Evolutionary conservation across 352 stramenopile genomes (phyloP), one percentile per base, ranked within the genome.

Genomic region (Phytophthora pluvialis): DNA sequence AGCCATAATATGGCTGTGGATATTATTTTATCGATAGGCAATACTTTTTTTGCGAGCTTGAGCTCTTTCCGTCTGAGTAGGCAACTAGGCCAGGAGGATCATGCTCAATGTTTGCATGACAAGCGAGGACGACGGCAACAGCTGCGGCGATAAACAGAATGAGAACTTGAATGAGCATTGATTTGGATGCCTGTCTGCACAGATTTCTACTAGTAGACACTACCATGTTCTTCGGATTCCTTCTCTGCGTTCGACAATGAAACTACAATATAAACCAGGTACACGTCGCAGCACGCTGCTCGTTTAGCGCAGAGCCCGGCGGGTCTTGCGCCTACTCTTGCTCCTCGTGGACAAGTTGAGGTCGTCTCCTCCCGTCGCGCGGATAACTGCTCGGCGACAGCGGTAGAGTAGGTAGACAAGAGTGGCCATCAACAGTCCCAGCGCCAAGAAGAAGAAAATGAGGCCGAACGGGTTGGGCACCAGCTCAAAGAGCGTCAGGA

Each of bases 401-500:
- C 79, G 81, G 54, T 82, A 86, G 31, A 80, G 68, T 38, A 81
- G 70, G 60, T 86, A 92, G 38, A 73, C 53, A 36, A 86, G 58
- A 25, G 69, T 66, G 18, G 56, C 47, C 33, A 87, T 50, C 21
- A 91, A 42, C 8, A 81, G 15, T 7, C 39, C 62, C 25, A 92
- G 16, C 4, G 81, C 29, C 9, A 80, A 8, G 57, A 77, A 80
- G 49, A 94, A 89, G 21, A 80, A 49, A 55, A 91, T 73, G 53
- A 83, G 82, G 6, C 83, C 83, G 31, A 80, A 80, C 9, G 85
- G 83, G 36, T 77, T 59, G 4, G 83, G 85, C 25, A 90, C 53
- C 47, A 92, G 69, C 60, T 89, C 77, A 51, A 92, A 74, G 15
- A 92, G 64, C 47, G 70, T 87, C 56, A 91, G 52, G 18, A 88